Conservation (phyloP, 2,329 filamentous ascomycete genomes). For the Aspergillus sp. region DNA sequence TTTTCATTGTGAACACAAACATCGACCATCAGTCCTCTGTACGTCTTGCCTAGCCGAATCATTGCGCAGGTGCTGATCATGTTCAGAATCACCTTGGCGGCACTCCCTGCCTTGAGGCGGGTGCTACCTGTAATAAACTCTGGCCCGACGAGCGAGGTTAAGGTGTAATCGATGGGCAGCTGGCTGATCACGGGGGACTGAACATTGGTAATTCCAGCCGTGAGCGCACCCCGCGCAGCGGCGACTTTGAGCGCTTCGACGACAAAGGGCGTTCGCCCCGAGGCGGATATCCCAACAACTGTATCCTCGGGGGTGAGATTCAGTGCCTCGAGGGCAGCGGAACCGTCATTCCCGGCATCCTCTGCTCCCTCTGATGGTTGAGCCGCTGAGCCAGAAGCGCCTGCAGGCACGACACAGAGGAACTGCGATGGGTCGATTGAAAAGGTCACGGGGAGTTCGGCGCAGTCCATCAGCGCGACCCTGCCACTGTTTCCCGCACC, state of each 20-base stretch:
- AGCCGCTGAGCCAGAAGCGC: background rate
- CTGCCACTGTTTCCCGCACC: slow-evolving; percentile 2
- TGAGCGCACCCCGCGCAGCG: slow-evolving; percentile 40
- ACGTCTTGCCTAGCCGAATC: slow-evolving; percentile 49
- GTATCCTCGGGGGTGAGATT: slow-evolving; percentile 39
- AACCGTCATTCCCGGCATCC: slow-evolving; percentile 39
- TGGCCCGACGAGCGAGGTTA: slow-evolving; percentile 47
- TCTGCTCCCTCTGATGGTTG: slow-evolving; percentile 28
- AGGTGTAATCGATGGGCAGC: slow-evolving; percentile 36
- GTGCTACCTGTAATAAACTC: slow-evolving; percentile 54
- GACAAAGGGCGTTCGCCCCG: slow-evolving; percentile 50
- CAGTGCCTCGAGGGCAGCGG: slow-evolving; percentile 36
- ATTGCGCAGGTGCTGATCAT: slow-evolving; percentile 52
- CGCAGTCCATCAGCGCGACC: background rate
- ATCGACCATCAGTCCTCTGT: slow-evolving; percentile 41
- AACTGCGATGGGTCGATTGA: background rate
- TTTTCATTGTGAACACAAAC: slow-evolving; percentile 46
- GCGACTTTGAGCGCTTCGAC: slow-evolving; percentile 45
- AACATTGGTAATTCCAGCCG: slow-evolving; percentile 47
- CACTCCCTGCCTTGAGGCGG: slow-evolving; percentile 52
- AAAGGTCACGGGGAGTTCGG: slow-evolving; percentile 2
- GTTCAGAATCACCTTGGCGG: slow-evolving; percentile 51
- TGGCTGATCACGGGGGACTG: slow-evolving; percentile 37
- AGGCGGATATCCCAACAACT: slow-evolving; percentile 50
- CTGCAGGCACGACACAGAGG: background rate